phyloP scores from a whole-genome alignment of 495 filamentous ascomycete species.

The Endocarpon pusillum region DNA sequence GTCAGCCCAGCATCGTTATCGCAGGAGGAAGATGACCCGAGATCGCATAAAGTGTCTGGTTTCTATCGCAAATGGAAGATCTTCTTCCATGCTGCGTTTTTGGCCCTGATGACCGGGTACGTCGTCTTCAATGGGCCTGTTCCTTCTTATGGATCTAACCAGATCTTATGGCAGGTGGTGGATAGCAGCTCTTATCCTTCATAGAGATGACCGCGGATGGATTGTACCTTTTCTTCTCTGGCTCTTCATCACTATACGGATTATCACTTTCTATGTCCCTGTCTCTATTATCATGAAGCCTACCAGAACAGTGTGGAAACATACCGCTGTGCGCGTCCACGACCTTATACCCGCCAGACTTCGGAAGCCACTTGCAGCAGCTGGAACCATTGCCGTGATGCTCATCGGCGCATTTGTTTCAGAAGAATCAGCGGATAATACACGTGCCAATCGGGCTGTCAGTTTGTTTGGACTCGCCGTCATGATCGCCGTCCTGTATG shows the following conservation, averaged over 20 bases:
- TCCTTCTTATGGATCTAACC: too few species aligned
- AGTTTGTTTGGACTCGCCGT: constrained; percentile 67
- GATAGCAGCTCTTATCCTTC: constrained; percentile 63
- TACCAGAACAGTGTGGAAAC: constrained; percentile 45
- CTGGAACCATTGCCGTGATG: constrained; percentile 47
- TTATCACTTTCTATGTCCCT: constrained; percentile 58
- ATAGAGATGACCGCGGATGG: constrained; percentile 62
- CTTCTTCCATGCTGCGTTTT: too few species aligned
- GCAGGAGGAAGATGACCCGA: constrained; percentile 16
- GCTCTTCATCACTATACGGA: constrained; percentile 52
- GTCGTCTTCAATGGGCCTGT: too few species aligned
- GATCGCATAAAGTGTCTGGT: constrained; percentile 12
- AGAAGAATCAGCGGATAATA: constrained; percentile 55
- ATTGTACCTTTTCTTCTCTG: constrained; percentile 71
- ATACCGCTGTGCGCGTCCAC: constrained; percentile 35
- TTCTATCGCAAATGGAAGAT: constrained; percentile 24
- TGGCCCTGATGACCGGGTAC: too few species aligned
- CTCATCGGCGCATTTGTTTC: constrained; percentile 59
- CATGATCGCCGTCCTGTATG: constrained; percentile 46
- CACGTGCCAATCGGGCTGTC: constrained; percentile 57
- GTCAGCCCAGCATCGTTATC: constrained; percentile 9
- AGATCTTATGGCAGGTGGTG: constrained; percentile 49
- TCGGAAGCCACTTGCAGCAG: constrained; percentile 39
- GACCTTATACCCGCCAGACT: constrained; percentile 42
- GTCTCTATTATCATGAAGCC: constrained; percentile 46